A percentile compares a stretch with the other conserved stretches of the same genome.
phyloP scores from a whole-genome alignment of 345 rosid genomes.

The Dipteronia sinensis region DNA sequence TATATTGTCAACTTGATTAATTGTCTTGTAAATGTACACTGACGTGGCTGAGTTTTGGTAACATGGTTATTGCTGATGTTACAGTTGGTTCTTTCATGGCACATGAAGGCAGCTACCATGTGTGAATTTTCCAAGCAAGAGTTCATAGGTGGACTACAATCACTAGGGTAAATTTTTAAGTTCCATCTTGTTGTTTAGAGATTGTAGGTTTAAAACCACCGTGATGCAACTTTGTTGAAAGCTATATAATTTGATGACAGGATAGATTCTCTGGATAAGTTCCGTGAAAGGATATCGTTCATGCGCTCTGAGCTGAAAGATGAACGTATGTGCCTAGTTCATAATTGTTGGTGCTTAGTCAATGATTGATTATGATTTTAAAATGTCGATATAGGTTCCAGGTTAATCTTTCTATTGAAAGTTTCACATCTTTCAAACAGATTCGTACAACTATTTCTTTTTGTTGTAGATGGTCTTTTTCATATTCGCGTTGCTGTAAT shows the following conservation, averaged over 20 bases:
- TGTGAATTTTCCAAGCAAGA: slow-evolving; percentile 95
- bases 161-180: slow-evolving; percentile 63
- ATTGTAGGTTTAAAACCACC: slow-evolving; percentile 11
- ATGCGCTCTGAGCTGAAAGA: slow-evolving; percentile 96
- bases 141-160: slow-evolving; percentile 78
- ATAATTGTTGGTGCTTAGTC: slow-evolving; percentile 20
- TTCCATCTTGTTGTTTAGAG: neutral
- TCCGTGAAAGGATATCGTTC: slow-evolving; percentile 71
- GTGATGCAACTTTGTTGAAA: slow-evolving; percentile 25
- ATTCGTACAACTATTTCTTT: neutral
- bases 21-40: neutral
- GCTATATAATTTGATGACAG: slow-evolving; percentile 54
- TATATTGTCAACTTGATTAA: neutral
- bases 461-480: neutral
- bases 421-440: neutral
- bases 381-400: neutral
- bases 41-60: slow-evolving; percentile 9
- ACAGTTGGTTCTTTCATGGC: slow-evolving; percentile 99
- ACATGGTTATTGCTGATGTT: slow-evolving; percentile 15
- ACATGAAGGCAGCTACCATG: slow-evolving; percentile 98
- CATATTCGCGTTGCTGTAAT: slow-evolving; percentile 6
- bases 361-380: slow-evolving; percentile 2
- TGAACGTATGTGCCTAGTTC: slow-evolving; percentile 62
- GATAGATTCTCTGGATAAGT: slow-evolving; percentile 84
- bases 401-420: neutral